Base-by-base conservation (phyloP, 148 eudicot genomes). In the Salicornia ramosissima region DNA sequence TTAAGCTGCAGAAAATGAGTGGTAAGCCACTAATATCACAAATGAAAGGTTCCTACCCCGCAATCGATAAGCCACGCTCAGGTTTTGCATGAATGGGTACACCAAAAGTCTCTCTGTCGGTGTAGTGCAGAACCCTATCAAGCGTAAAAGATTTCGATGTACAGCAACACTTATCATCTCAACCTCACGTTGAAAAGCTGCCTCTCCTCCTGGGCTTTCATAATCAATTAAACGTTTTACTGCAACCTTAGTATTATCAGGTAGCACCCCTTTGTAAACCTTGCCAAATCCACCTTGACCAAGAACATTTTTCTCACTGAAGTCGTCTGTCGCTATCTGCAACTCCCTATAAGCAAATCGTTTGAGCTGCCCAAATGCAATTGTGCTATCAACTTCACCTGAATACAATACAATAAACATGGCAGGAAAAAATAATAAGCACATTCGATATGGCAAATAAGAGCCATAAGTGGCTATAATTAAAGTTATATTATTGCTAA, bases 81-180 rank as follows among this genome's bases (percentile, higher is more conserved):
- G 71, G 77, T 94, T 94, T 79, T 90, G 92, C 99, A 94, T 94
- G 68, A 67, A 94, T 13, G 99, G 99, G 68, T 94, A 94, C 63
- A 94, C 99, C 82, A 94, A 75, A 74, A 94, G 96, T 74, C 99
- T 89, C 77, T 94, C 99, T 25, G 97, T 94, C 65, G 92, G 86
- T n/a, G 99, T 94, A 47, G 99, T 88, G 84, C 99, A 94, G 75
- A 88, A 90, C 30, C 99, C 99, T 67, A 88, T 94, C 65, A 94
- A 74, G 39, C 93, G 86, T 74, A 94, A 81, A 25, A 94, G 78
- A 77, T 94, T 94, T 81, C 82, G 83, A 78, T 94, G 99, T 50
- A 94, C 96, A 72, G 99, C 99, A 40, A 94, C 92, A 74, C 99
- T 94, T 72, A 94, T 94, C 99, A 94, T 90, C 89, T 90, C 99